A percentile compares a stretch with the other conserved stretches of the same genome.
phyloP scores from a whole-genome alignment of 371 early-diverging fungal species.

The Batkoa obscura region DNA sequence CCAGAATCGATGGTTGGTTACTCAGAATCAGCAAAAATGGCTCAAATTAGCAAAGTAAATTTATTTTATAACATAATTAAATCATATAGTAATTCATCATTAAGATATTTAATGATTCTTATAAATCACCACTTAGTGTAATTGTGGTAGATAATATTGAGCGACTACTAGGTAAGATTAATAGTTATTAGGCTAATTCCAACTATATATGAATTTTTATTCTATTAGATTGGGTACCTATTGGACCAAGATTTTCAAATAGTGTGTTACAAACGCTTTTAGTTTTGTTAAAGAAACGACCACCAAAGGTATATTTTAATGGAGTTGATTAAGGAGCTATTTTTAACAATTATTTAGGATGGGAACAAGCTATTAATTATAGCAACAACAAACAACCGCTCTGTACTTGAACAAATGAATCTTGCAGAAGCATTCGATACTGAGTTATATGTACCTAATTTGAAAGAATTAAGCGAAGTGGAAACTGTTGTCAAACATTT shows the following conservation, averaged over 20 bases:
- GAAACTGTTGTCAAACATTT: slow-evolving; percentile 42
- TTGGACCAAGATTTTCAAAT: slow-evolving; percentile 98
- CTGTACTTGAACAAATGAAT: slow-evolving; percentile 73
- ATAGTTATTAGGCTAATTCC: background rate
- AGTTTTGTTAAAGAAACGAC: slow-evolving; percentile 76
- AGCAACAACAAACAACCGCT: slow-evolving; percentile 63
- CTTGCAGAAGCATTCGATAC: slow-evolving; percentile 69
- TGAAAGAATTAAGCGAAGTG: slow-evolving; percentile 41
- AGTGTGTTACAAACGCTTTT: slow-evolving; percentile 86
- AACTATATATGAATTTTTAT: background rate
- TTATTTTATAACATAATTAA: too few relatives aligned
- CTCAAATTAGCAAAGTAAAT: slow-evolving; percentile 65
- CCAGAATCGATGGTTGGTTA: slow-evolving; percentile 96
- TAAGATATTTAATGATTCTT: slow-evolving; percentile 75
- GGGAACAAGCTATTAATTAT: slow-evolving; percentile 58
- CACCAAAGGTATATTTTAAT: slow-evolving; percentile 42
- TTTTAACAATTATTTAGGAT: slow-evolving; percentile 12
- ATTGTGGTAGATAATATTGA: slow-evolving; percentile 97
- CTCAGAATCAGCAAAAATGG: slow-evolving; percentile 82
- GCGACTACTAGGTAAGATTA: slow-evolving; percentile 49
- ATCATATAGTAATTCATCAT: too few relatives aligned
- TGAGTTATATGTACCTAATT: slow-evolving; percentile 60
- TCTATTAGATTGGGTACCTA: slow-evolving; percentile 80
- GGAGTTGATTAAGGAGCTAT: too few relatives aligned
- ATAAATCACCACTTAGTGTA: slow-evolving; percentile 89